Conservation (phyloP, 768 basidiomycete species). For the Agaricus blazei region DNA sequence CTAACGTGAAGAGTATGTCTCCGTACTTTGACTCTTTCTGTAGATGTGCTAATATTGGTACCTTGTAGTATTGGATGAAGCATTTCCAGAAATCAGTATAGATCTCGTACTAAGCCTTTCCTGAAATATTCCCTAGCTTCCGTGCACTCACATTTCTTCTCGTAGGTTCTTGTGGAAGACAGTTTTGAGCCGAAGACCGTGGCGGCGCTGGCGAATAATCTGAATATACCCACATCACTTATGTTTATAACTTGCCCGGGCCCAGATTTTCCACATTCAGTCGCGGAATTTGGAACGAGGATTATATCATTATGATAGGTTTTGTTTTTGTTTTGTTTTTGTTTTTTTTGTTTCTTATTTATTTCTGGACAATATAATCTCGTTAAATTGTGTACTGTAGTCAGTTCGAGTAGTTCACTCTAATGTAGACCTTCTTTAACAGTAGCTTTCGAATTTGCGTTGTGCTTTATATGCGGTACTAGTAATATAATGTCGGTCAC, state of each 20-base stretch:
- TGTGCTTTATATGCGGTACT: too few species aligned
- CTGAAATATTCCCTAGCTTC: neutral
- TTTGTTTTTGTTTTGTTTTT: too few species aligned
- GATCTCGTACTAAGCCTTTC: conserved; percentile 42
- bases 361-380: too few species aligned
- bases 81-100: conserved; percentile 60
- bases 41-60: too few species aligned
- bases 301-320: conserved; percentile 29
- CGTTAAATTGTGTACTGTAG: too few species aligned
- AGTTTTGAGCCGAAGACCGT: conserved; percentile 41
- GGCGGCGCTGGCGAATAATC: conserved; percentile 41
- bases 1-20: conserved; percentile 57
- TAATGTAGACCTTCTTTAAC: neutral
- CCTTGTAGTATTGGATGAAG: too few species aligned
- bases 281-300: conserved; percentile 49
- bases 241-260: conserved; percentile 67
- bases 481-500: neutral
- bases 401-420: too few species aligned
- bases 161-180: conserved; percentile 40
- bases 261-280: conserved; percentile 29
- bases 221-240: conserved; percentile 45
- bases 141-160: neutral
- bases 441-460: neutral
- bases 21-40: neutral
- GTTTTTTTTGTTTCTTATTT: too few species aligned